Evolutionary conservation across 2,329 filamentous ascomycete species (phyloP).

Genomic region (Claviceps purpurea): DNA sequence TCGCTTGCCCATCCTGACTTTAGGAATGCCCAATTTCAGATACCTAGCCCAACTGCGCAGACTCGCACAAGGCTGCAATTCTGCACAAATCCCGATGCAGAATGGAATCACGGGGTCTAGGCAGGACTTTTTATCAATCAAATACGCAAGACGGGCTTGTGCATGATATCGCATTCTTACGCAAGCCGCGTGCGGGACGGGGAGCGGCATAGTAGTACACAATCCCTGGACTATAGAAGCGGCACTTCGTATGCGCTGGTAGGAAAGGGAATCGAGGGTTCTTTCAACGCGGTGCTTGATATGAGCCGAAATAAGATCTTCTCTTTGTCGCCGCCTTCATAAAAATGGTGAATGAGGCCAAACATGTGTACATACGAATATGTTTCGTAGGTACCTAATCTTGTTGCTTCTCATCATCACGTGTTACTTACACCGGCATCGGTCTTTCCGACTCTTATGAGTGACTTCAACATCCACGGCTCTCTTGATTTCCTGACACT

Average conservation of each 20-base stretch:
- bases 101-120: neutral
- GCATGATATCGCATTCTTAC: neutral
- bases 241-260: neutral
- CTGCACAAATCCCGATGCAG: neutral
- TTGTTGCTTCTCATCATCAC: too few relatives aligned
- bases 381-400: neutral
- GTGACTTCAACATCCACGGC: too few relatives aligned
- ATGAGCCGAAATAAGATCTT: too few relatives aligned
- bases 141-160: neutral
- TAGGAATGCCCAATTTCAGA: too few relatives aligned
- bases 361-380: neutral
- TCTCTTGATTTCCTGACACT: too few relatives aligned
- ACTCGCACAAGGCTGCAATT: neutral
- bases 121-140: neutral
- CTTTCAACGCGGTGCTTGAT: too few relatives aligned
- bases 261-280: neutral
- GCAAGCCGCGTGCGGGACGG: neutral
- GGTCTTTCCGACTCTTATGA: too few relatives aligned
- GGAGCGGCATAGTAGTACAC: neutral
- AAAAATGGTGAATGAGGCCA: neutral
- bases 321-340: too few relatives aligned
- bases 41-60: neutral
- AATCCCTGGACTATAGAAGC: neutral
- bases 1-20: neutral
- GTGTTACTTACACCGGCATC: too few relatives aligned